A percentile compares a stretch with the other conserved stretches of the same genome.
These are phyloP conservation scores for Plasmodium fragile DNA, from an alignment of 169 alveolate species.

Conservation along the genomic window DNA sequence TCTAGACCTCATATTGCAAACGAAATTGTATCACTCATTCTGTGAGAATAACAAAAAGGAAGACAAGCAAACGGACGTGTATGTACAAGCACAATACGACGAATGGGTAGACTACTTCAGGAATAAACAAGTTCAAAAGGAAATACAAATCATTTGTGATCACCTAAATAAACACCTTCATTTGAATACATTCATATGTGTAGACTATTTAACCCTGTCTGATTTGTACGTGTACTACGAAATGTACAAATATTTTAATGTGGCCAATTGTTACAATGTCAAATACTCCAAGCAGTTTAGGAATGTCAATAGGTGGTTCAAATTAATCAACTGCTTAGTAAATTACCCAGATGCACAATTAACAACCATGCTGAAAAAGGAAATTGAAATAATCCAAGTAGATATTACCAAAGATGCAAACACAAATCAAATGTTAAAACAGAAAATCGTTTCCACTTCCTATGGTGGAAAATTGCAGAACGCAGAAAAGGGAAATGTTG, in stretches of 20 bases:
- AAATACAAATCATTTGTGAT: conserved; percentile 28
- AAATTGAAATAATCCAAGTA: background rate
- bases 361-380: background rate
- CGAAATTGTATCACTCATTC: conserved; percentile 25
- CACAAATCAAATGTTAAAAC: background rate
- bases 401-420: conserved; percentile 1
- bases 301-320: conserved; percentile 66
- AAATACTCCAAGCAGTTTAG: conserved; percentile 17
- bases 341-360: conserved; percentile 4
- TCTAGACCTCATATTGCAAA: conserved; percentile 45
- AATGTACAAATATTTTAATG: conserved; percentile 52
- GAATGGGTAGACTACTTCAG: conserved; percentile 67
- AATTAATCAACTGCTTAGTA: conserved; percentile 7
- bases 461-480: conserved; percentile 89
- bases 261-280: background rate
- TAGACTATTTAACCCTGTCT: conserved; percentile 40
- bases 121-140: conserved; percentile 15
- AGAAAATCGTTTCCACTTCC: conserved; percentile 15
- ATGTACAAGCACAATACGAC: conserved; percentile 59
- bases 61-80: conserved; percentile 10
- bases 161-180: conserved; percentile 51
- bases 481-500: conserved; percentile 96
- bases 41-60: conserved; percentile 4
- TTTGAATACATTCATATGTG: conserved; percentile 37
- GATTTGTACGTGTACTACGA: conserved; percentile 59